Base-by-base conservation (phyloP, 2,329 filamentous ascomycete genomes). In the Elsinoe fawcettii region DNA sequence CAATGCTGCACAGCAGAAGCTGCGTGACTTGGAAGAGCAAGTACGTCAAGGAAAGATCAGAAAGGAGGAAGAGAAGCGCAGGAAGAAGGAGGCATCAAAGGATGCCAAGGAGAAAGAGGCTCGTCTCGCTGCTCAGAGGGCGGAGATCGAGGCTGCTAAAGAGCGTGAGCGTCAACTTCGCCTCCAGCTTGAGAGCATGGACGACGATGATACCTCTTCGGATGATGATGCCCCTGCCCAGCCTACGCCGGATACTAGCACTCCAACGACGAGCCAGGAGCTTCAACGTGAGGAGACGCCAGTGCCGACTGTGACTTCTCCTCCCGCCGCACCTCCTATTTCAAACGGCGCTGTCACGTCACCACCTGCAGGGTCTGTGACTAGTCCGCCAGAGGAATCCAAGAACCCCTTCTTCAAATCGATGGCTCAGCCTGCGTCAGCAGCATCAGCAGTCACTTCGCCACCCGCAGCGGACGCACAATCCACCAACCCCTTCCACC, bases 341-440 rank as follows among this genome's bases (percentile, higher is more conserved):
- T 16, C 59, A 59, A 39, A 49, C 56, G 18, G 79, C 77, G 57
- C 75, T 75, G 36, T 49, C 51, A 30, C 71, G 72, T 57, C 74
- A 77, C n/a, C 73, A 77, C 36, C 59, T 61, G 32, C 46, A 46
- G 18, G 79, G 77, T 57, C 75, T 12, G 70, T 77, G 27, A 72
- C 77, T 25, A 74, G 80, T 16, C 76, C 77, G 32, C 79, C 79
- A 58, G 77, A 81, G 1, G 88, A 95, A 72, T 96, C 90, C 66
- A 92, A 88, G 71, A 97, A 97, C 68, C 93, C 93, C 2, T 99
- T 95, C 76, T 90, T 92, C 76, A 89, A 87, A 72, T 93, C 91
- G 75, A 84, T 95, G 78, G 85, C 84, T 51, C 86, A 91, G 30
- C 62, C 71, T 6, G 66, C 34, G 9, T 4, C 72, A n/a, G 67